Evolutionary conservation across 1,284 basidiomycete species (phyloP).

Genomic region (Moniliophthora roreri): DNA sequence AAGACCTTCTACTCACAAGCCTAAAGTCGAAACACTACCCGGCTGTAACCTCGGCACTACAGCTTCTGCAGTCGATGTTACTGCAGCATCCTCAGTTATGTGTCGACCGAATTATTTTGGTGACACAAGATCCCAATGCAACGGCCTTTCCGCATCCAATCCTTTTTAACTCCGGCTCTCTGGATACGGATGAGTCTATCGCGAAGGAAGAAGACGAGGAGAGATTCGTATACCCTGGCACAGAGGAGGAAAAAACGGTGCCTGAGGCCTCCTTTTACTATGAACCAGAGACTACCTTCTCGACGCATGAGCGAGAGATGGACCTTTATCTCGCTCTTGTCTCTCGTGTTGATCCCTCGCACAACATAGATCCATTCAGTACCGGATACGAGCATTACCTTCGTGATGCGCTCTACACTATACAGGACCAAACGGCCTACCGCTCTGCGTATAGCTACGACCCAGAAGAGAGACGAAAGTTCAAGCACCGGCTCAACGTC

Average conservation of each 20-base stretch:
- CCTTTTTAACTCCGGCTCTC: constrained; percentile 30
- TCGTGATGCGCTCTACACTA: constrained; percentile 70
- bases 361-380: constrained; percentile 74
- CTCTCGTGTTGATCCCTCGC: constrained; percentile 75
- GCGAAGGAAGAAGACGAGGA: constrained; percentile 60
- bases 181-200: constrained; percentile 8
- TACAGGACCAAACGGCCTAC: constrained; percentile 66
- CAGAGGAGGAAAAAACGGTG: constrained; percentile 30
- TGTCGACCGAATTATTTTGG: constrained; percentile 65
- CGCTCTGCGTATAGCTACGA: constrained; percentile 37
- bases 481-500: constrained; percentile 75
- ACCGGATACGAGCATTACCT: constrained; percentile 87
- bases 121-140: constrained; percentile 67
- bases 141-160: constrained; percentile 73
- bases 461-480: constrained; percentile 38
- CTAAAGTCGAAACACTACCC: constrained; percentile 65
- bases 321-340: constrained; percentile 80
- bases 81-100: constrained; percentile 68
- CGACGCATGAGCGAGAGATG: constrained; percentile 81
- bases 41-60: constrained; percentile 73
- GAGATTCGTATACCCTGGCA: constrained; percentile 63
- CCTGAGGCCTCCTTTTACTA: constrained; percentile 38
- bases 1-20: constrained; percentile 83
- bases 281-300: constrained; percentile 70
- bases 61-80: constrained; percentile 77